Evolutionary conservation across 2,329 filamentous ascomycete species (phyloP), one percentile per base, ranked within the genome.

Genomic region (Anisogramma anomala): DNA sequence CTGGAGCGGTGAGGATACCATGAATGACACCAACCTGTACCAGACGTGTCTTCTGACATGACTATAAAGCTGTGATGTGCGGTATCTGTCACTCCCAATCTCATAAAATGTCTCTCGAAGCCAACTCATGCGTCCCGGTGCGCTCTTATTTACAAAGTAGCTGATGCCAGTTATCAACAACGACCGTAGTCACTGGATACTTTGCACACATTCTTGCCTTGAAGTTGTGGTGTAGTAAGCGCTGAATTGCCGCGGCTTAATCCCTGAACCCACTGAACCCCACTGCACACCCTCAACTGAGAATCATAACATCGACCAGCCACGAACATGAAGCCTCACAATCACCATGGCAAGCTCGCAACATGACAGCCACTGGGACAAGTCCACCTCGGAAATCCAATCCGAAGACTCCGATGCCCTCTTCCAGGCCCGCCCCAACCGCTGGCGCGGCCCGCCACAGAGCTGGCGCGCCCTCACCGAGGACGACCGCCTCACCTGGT

Each of bases 391-490:
- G 45, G 65, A 68, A 47, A 65, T 65, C 48, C 57, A 58, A n/a
- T 67, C 66, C 10, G 56, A 69, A 50, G 60, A 59, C 20, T 69
- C 67, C 4, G 65, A 67, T 3, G 66, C 69, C 39, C 61, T 72
- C 22, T 53, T 63, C 47, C 55, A 64, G 35, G 57, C 62, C 33
- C 72, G 82, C 2, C 79, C 79, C 8, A 91, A 91, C 55, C 77
- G 77, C 46, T 93, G 82, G 69, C 65, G 58, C n/a, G 84, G 86
- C 1, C 61, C 71, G 1, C 60, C 71, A 13, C 72, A 71, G 25
- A 80, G 79, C 49, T 94, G 87, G 85, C 66, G 65, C 40, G 53
- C 59, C 8, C 63, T 75, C 43, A 85, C 79, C 2, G 63, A 67
- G 36, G 62, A 71, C 23, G 83, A 87, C 45, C 71, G 80, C 11